Base-by-base conservation (phyloP, 2,329 filamentous ascomycete species). In the Rhynchosporium agropyri region DNA sequence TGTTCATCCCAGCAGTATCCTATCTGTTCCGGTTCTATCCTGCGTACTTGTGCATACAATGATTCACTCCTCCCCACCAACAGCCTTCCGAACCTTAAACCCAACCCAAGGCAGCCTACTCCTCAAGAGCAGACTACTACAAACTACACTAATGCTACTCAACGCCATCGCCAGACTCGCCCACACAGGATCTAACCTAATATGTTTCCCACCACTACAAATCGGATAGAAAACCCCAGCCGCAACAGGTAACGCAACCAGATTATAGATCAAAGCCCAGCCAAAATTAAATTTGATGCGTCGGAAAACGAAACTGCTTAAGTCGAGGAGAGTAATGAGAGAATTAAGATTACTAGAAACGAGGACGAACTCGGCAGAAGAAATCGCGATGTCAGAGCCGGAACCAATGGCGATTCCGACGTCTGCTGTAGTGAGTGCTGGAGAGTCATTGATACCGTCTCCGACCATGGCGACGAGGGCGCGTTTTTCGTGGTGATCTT, bases 91-190 rank as follows among this genome's bases (percentile, higher is more conserved):
- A 20, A 36, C 69, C 61, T 68, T 73, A 53, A 77, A 78, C 7
- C 77, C 77, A 9, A 78, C 26, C 15, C 72, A 65, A 9, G 74
- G 75, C 5, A 78, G 36, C n/a, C 68, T 60, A 65, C 68, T 72
- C 54, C 73, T 84, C 78, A 97, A 76, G 56, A 87, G 81, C 71
- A 97, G 77, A 78, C 90, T 94, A 74, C 92, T 96, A 73, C 85
- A 78, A 57, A 97, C 89, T 51, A 98, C 93, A 72, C 90, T 95
- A 68, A 97, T 88, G 75, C 90, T 94, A 76, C 92, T 97, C 75
- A 93, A 76, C 31, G 94, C 94, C 94, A 97, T 98, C 0, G 93
- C 93, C 74, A 97, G 77, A 68, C 88, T 89, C 4, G 93, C 94
- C 93, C 93, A 97, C 1, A 90, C 90, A 0, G 90, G 90, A 74